Evolutionary conservation across 495 filamentous ascomycete species (phyloP).

Genomic region (Geoglossum glabrum): DNA sequence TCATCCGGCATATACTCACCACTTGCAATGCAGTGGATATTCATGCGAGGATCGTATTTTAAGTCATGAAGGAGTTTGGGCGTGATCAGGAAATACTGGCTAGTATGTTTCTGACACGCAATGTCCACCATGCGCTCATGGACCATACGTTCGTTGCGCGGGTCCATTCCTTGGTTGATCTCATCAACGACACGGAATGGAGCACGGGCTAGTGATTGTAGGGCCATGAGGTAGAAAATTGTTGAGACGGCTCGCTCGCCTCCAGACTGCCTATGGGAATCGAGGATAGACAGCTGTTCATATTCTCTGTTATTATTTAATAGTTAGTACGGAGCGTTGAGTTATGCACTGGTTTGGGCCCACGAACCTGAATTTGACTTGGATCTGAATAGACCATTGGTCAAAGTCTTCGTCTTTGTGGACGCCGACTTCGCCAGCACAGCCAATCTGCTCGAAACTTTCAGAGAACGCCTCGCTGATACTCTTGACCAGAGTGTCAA

Average conservation of each 20-base stretch:
- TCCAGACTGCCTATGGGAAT: slow-evolving; percentile 85
- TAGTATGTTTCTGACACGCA: slow-evolving; percentile 54
- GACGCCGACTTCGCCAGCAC: slow-evolving; percentile 77
- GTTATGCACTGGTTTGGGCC: neutral
- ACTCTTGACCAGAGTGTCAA: slow-evolving; percentile 54
- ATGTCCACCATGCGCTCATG: slow-evolving; percentile 93
- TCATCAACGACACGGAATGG: slow-evolving; percentile 99
- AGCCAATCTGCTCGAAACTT: slow-evolving; percentile 84
- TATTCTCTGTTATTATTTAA: slow-evolving; percentile 33
- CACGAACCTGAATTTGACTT: slow-evolving; percentile 72
- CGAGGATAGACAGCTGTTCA: slow-evolving; percentile 64
- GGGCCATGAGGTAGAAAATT: slow-evolving; percentile 98
- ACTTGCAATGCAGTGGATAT: slow-evolving; percentile 78
- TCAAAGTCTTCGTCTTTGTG: slow-evolving; percentile 74
- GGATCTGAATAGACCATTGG: slow-evolving; percentile 81
- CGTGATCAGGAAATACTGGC: slow-evolving; percentile 85
- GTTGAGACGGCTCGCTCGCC: slow-evolving; percentile 92
- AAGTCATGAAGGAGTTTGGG: slow-evolving; percentile 83
- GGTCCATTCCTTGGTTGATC: slow-evolving; percentile 99
- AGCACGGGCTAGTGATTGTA: slow-evolving; percentile 80
- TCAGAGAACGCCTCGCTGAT: slow-evolving; percentile 80
- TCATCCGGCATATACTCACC: slow-evolving; percentile 64
- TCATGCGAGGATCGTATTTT: slow-evolving; percentile 75
- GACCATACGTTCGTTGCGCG: slow-evolving; percentile 91
- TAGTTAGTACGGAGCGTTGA: neutral